Evolutionary conservation across 2,329 filamentous ascomycete genomes (phyloP).

Genomic region (Diaporthe destruens): DNA sequence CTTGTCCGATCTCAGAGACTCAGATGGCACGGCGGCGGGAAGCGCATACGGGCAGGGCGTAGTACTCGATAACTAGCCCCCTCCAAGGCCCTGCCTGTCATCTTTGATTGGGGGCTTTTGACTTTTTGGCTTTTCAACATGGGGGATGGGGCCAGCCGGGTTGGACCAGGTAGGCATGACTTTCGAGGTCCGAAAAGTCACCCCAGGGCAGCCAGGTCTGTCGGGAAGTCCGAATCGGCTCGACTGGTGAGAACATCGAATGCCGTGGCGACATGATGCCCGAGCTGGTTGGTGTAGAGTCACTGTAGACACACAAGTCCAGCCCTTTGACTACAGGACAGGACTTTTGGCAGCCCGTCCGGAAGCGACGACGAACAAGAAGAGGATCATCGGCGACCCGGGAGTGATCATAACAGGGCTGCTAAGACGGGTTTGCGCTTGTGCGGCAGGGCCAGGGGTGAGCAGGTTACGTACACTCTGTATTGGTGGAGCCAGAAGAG

Average conservation of each 20-base stretch:
- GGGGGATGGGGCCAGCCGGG: neutral
- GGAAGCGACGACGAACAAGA: constrained; percentile 14
- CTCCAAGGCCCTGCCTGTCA: constrained; percentile 26
- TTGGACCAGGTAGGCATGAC: constrained; percentile 24
- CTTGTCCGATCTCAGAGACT: constrained; percentile 24
- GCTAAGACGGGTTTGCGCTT: constrained; percentile 9
- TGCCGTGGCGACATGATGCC: neutral
- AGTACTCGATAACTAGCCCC: neutral
- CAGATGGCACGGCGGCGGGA: neutral
- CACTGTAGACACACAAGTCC: neutral
- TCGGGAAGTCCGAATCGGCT: constrained; percentile 22
- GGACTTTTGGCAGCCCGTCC: neutral
- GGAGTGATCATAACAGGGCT: constrained; percentile 18
- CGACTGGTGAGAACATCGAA: neutral
- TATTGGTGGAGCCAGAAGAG: neutral
- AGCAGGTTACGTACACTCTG: neutral
- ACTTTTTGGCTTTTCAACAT: constrained; percentile 2
- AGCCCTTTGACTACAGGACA: too few relatives aligned
- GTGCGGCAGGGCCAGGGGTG: constrained; percentile 18
- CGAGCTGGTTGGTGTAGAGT: neutral
- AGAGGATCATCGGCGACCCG: constrained; percentile 22
- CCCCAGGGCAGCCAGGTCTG: neutral
- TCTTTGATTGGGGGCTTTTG: constrained; percentile 8
- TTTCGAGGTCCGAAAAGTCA: neutral
- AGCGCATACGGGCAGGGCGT: constrained; percentile 1